Percentiles rank a stretch among this genome's conserved stretches.
Evolutionary conservation across 2,329 filamentous ascomycete species (phyloP).

Genomic region (Shiraia sp.): DNA sequence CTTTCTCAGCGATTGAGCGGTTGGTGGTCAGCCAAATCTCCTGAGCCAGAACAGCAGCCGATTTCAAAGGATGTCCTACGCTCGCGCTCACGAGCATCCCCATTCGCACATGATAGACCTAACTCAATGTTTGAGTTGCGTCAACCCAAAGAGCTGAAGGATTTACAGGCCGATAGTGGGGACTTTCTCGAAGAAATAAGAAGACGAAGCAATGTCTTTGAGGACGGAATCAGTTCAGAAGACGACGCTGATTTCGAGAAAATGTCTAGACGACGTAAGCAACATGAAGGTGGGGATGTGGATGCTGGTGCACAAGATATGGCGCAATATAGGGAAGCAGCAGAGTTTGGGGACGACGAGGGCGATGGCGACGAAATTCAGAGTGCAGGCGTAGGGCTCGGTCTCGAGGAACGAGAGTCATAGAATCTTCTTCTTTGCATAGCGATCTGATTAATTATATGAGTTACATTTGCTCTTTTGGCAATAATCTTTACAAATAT

Average conservation of each 20-base stretch:
- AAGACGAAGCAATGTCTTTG: constrained; percentile 53
- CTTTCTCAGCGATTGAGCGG: constrained; percentile 36
- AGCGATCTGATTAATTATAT: neutral
- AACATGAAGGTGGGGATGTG: constrained; percentile 10
- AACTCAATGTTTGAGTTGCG: constrained; percentile 45
- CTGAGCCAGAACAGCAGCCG: constrained; percentile 15
- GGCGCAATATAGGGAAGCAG: constrained; percentile 16
- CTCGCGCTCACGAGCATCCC: constrained; percentile 13
- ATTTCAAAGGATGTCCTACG: constrained; percentile 4
- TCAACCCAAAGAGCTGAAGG: constrained; percentile 24
- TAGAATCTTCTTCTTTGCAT: constrained; percentile 4
- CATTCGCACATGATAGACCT: constrained; percentile 30
- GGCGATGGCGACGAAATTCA: constrained; percentile 17
- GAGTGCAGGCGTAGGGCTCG: constrained; percentile 16
- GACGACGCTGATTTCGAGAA: constrained; percentile 1
- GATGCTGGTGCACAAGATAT: constrained; percentile 13
- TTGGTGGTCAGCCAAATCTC: constrained; percentile 43
- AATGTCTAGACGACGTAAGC: constrained; percentile 6
- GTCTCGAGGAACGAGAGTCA: constrained; percentile 8
- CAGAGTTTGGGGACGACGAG: constrained; percentile 28
- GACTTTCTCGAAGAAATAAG: constrained; percentile 49
- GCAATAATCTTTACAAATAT: too few species aligned
- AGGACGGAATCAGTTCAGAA: constrained; percentile 44
- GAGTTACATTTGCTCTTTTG: too few species aligned
- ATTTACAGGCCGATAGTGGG: constrained; percentile 26